Percentiles rank a stretch among this genome's conserved stretches.
phyloP scores from a whole-genome alignment of 768 basidiomycete species.

The Pleurotus ostreatus region DNA sequence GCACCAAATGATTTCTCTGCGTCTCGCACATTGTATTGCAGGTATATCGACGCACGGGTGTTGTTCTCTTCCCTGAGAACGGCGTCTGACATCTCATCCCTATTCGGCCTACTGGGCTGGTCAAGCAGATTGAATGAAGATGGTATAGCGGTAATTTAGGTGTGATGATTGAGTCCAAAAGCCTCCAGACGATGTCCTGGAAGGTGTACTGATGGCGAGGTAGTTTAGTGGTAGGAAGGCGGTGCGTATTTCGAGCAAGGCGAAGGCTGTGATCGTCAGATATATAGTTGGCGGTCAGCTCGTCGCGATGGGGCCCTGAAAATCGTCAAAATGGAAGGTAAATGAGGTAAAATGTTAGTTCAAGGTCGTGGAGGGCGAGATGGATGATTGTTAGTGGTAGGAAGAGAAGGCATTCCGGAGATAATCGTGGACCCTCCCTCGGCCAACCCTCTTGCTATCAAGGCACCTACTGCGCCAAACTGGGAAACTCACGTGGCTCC shows the following conservation, averaged over 20 bases:
- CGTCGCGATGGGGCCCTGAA: conserved; percentile 2
- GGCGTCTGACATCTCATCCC: conserved; percentile 7
- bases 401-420: conserved; percentile 4
- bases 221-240: conserved; percentile 1
- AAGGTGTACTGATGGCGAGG: not conserved
- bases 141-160: not conserved
- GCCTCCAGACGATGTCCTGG: not conserved
- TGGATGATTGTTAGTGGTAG: not conserved
- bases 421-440: conserved; percentile 5
- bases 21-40: conserved; percentile 6
- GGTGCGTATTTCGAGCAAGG: not conserved
- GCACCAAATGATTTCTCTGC: conserved; percentile 7
- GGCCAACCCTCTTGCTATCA: conserved; percentile 1
- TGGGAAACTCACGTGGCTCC: conserved; percentile 4
- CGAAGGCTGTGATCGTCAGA: not conserved
- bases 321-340: not conserved
- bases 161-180: not conserved
- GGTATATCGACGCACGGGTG: conserved; percentile 2
- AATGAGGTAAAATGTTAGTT: not conserved
- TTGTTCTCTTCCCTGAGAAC: conserved; percentile 1
- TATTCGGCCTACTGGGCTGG: not conserved
- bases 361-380: not conserved
- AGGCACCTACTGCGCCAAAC: not conserved
- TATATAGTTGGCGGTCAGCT: not conserved
- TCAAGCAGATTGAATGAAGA: not conserved